Base-by-base conservation (phyloP, 2,329 filamentous ascomycete genomes). In the Cladosporium phlei region DNA sequence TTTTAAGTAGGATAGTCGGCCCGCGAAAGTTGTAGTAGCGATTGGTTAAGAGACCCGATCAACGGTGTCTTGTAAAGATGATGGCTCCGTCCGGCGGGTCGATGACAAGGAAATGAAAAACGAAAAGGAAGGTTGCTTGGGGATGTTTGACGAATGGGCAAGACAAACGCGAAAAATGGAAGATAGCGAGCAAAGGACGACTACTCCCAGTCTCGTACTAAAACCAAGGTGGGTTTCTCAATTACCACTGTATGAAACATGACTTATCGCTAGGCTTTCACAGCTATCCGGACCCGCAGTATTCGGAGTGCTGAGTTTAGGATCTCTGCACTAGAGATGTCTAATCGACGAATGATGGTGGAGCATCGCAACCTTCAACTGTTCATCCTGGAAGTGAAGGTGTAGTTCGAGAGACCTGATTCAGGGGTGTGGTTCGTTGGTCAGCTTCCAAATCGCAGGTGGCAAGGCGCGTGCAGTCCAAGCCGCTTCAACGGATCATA, bases 371-470 rank as follows among this genome's bases (percentile, higher is more conserved):
- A 12, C n/a, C 21, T 20, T 9, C 19, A 9, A 20, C 14, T 7
- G 37, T 6, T 11, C 11, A 25, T 11, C 10, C 24, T 28, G 27
- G 30, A 44, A 30, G 40, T 28, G 40, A 30, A 44, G n/a, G 29
- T 44, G 17, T 14, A 24, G 40, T 44, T 44, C 24, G 24, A 44
- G 22, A 14, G 24, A 34, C 16, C 30, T 12, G 21, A 10, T 11
- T 33, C 40, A 44, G 40, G 30, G 40, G 40, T 16, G 14, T 35
- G 14, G n/a, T n/a, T 39, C 30, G 28, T 44, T 44, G 40, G 40
- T 34, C 40, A 35, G 40, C 12, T 39, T 29, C 11, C 24, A 20
- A 12, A 29, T 5, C 17, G 16, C 24, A 20, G 20, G 25, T 5
- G 16, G 16, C 29, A 11, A 29, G 17, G 37, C 37, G 37, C 37